Evolutionary conservation across 305 asterid species (phyloP).

Genomic region (Fraxinus velutina): DNA sequence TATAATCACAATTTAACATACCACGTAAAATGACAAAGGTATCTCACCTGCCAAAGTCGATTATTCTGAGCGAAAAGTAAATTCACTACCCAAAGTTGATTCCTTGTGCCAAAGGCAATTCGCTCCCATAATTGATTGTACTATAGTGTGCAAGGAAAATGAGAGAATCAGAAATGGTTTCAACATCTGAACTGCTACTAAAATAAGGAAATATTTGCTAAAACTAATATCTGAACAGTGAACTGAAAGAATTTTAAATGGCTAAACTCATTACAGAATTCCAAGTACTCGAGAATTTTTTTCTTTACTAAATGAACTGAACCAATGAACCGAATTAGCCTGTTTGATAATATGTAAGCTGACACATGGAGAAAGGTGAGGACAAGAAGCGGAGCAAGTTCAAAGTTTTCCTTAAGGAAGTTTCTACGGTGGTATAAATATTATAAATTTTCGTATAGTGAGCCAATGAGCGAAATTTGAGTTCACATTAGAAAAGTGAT

Average conservation of each 20-base stretch:
- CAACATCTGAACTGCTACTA: background rate
- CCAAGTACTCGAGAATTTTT: background rate
- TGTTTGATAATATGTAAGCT: background rate
- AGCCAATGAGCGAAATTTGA: background rate
- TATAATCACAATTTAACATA: slow-evolving; percentile 1
- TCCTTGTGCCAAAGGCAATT: slow-evolving; percentile 95
- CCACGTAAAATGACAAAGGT: background rate
- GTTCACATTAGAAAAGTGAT: background rate
- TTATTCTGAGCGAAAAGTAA: slow-evolving; percentile 2
- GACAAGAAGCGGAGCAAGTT: background rate
- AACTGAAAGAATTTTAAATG: background rate
- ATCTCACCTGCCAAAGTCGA: slow-evolving; percentile 8
- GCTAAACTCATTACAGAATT: background rate
- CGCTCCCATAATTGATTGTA: slow-evolving; percentile 85
- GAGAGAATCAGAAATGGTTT: slow-evolving; percentile 8
- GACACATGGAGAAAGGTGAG: background rate
- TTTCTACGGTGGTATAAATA: background rate
- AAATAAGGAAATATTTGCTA: background rate
- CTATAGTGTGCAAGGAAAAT: slow-evolving; percentile 38
- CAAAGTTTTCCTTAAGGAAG: background rate
- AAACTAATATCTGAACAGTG: background rate
- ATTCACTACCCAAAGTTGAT: slow-evolving; percentile 70
- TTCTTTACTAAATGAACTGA: background rate
- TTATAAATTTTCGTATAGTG: background rate
- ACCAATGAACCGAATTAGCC: background rate